These are phyloP conservation scores for Didymella segeticola DNA, from an alignment of 2,329 filamentous ascomycete genomes.

Conservation along the genomic window DNA sequence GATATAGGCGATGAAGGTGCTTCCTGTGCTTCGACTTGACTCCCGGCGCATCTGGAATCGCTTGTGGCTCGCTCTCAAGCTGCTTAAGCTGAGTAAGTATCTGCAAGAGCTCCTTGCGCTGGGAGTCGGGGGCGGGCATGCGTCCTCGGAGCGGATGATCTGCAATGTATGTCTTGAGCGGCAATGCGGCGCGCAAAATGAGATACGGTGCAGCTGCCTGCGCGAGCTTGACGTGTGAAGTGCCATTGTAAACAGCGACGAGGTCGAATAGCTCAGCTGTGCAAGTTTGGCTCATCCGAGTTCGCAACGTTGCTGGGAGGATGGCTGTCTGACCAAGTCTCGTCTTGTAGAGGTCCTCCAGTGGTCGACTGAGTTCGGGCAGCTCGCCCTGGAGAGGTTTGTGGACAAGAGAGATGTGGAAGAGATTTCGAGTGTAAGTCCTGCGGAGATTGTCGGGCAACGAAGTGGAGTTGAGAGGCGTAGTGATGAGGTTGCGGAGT, in stretches of 20 bases:
- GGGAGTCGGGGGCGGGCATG: conserved; percentile 85
- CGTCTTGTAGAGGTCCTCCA: conserved; percentile 68
- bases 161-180: conserved; percentile 83
- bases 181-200: conserved; percentile 79
- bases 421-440: conserved; percentile 76
- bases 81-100: conserved; percentile 71
- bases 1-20: conserved; percentile 82
- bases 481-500: conserved; percentile 75
- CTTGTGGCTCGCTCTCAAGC: conserved; percentile 72
- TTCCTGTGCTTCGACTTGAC: conserved; percentile 58
- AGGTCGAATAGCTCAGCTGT: conserved; percentile 71
- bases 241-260: conserved; percentile 59
- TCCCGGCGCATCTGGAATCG: conserved; percentile 63
- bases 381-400: conserved; percentile 68
- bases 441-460: conserved; percentile 73
- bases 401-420: conserved; percentile 83
- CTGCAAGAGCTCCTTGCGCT: conserved; percentile 79
- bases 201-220: conserved; percentile 80
- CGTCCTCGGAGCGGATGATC: conserved; percentile 87
- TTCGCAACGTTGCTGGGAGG: conserved; percentile 68
- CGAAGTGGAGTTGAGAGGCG: conserved; percentile 69
- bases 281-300: conserved; percentile 79
- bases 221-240: conserved; percentile 67
- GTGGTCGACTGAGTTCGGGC: conserved; percentile 58
- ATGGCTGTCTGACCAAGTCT: conserved; percentile 77